phyloP scores from a whole-genome alignment of 2,329 filamentous ascomycete genomes.

The Albophoma yamanashiensis region DNA sequence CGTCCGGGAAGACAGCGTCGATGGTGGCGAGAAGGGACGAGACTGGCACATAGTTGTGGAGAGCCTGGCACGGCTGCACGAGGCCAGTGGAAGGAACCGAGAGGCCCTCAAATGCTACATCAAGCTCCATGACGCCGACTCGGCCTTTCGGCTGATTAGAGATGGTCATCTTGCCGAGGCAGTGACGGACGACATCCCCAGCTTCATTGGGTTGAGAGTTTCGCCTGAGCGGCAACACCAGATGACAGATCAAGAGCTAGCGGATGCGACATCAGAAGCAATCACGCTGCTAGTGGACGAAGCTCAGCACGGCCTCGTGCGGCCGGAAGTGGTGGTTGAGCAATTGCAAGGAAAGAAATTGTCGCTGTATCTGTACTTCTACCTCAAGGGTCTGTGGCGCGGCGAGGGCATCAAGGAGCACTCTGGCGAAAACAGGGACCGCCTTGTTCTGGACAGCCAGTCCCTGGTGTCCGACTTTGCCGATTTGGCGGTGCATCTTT shows the following conservation, averaged over 20 bases:
- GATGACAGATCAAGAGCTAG: constrained; percentile 60
- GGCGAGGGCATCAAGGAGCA: constrained; percentile 54
- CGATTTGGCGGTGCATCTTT: constrained; percentile 76
- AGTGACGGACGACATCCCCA: constrained; percentile 79
- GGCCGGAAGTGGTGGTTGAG: constrained; percentile 62
- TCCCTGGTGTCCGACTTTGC: constrained; percentile 77
- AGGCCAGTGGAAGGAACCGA: constrained; percentile 68
- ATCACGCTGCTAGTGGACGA: constrained; percentile 83
- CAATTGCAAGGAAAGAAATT: constrained; percentile 62
- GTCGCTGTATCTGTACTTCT: constrained; percentile 79
- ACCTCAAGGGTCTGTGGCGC: constrained; percentile 76
- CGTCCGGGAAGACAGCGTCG: constrained; percentile 63
- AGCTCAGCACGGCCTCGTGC: constrained; percentile 78
- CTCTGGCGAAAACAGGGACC: constrained; percentile 41
- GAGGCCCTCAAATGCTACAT: constrained; percentile 88
- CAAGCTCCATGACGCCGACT: constrained; percentile 81
- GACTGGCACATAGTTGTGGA: constrained; percentile 91
- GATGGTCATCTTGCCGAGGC: constrained; percentile 86
- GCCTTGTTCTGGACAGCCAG: constrained; percentile 46
- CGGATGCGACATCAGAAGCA: constrained; percentile 71
- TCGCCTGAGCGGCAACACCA: constrained; percentile 56
- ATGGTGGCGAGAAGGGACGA: constrained; percentile 59
- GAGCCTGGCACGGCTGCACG: constrained; percentile 71
- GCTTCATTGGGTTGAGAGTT: constrained; percentile 80
- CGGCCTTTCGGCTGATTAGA: constrained; percentile 74